Percentiles rank a stretch among this genome's conserved stretches.
Conservation (phyloP, 2,329 filamentous ascomycete genomes). For the Anisogramma anomala region DNA sequence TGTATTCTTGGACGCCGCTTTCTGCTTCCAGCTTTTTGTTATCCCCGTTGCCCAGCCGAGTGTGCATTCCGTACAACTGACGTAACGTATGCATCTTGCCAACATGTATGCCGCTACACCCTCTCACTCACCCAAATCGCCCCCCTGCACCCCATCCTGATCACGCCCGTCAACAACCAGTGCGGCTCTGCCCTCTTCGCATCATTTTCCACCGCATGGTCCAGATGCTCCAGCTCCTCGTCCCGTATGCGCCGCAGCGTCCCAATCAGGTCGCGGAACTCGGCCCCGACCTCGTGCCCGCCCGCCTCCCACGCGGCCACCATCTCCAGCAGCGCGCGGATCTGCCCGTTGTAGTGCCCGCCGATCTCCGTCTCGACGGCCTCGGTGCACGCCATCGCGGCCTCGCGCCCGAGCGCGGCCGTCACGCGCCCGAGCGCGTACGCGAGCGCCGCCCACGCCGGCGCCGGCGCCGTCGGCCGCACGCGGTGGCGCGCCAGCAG, state of each 20-base stretch:
- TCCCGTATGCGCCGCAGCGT: conserved; percentile 78
- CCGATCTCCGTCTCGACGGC: conserved; percentile 98
- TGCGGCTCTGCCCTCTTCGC: conserved; percentile 83
- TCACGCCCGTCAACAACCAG: conserved; percentile 75
- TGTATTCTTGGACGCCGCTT: too few species aligned
- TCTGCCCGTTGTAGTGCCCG: conserved; percentile 88
- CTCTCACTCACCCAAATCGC: conserved; percentile 87
- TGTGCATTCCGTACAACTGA: too few species aligned
- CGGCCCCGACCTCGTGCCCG: conserved; percentile 70
- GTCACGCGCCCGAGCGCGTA: conserved; percentile 81
- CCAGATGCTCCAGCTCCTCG: conserved; percentile 92
- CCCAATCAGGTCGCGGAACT: conserved; percentile 59
- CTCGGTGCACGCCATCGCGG: conserved; percentile 97
- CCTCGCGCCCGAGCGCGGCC: conserved; percentile 77
- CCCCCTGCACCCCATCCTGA: conserved; percentile 77
- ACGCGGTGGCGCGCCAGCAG: conserved; percentile 79
- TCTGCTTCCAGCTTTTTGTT: too few species aligned
- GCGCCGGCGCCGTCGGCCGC: conserved; percentile 85
- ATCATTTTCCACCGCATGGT: conserved; percentile 89
- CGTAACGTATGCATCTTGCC: too few species aligned
- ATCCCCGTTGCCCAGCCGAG: too few species aligned
- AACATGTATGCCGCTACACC: too few species aligned
- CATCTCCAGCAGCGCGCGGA: conserved; percentile 72
- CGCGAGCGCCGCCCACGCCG: conserved; percentile 73
- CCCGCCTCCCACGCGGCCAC: conserved; percentile 60